A percentile compares a stretch with the other conserved stretches of the same genome.
Evolutionary conservation across 352 stramenopile species (phyloP).

Genomic region (Phytopythium chamaehyphon): DNA sequence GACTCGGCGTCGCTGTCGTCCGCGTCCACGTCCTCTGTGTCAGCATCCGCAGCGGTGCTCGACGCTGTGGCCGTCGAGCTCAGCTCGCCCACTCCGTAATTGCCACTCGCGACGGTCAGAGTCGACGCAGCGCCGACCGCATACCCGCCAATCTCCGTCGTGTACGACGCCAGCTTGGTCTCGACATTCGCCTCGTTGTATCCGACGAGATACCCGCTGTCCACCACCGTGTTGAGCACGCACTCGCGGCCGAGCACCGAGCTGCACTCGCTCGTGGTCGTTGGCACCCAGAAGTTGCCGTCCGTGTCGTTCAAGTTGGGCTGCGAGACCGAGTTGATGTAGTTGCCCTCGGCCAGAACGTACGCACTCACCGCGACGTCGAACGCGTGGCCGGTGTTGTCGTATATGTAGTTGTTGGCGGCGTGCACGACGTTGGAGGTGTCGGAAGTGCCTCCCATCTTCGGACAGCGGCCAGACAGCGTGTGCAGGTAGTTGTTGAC

Average conservation of each 20-base stretch:
- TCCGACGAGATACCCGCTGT: constrained; percentile 12
- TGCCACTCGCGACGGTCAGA: constrained; percentile 3
- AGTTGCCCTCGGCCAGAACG: constrained; percentile 20
- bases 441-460: constrained; percentile 19
- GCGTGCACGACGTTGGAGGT: constrained; percentile 21
- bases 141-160: constrained; percentile 13
- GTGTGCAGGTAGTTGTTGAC: constrained; percentile 29
- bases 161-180: constrained; percentile 11
- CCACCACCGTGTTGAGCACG: constrained; percentile 12
- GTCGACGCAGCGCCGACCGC: constrained; percentile 7
- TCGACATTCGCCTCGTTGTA: constrained; percentile 17
- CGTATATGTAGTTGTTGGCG: constrained; percentile 25
- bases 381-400: constrained; percentile 12
- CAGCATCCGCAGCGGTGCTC: too few species aligned
- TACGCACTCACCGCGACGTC: constrained; percentile 17
- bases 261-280: constrained; percentile 8
- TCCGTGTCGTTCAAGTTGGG: constrained; percentile 14
- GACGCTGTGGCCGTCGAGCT: too few species aligned
- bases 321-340: constrained; percentile 16
- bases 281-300: constrained; percentile 20
- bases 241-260: constrained; percentile 14
- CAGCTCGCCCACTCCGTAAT: constrained; percentile 13
- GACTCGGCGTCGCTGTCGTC: too few species aligned
- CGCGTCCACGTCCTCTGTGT: too few species aligned
- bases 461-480: constrained; percentile 32